phyloP scores from a whole-genome alignment of 305 asterid species.

The Nicotiana rustica region DNA sequence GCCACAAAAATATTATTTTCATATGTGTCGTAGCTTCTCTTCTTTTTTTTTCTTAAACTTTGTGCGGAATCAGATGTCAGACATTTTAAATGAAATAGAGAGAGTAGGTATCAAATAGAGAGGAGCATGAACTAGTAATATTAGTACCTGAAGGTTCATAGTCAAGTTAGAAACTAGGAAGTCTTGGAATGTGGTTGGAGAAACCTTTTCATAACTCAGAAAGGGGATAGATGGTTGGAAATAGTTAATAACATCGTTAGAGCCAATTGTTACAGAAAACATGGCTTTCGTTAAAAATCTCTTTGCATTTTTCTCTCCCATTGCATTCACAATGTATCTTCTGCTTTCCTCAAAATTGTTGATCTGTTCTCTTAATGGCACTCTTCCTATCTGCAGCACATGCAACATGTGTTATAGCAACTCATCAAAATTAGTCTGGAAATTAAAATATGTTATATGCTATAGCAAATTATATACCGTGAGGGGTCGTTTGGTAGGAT shows the following conservation, averaged over 20 bases:
- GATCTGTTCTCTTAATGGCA: slow-evolving; percentile 55
- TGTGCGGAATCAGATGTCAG: no score
- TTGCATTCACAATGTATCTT: slow-evolving; percentile 47
- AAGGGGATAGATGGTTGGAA: slow-evolving; percentile 53
- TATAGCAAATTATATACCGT: no score
- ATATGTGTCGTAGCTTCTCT: no score
- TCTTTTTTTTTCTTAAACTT: no score
- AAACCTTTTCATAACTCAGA: slow-evolving; percentile 35
- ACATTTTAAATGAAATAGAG: not conserved
- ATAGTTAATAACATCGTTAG: slow-evolving; percentile 61
- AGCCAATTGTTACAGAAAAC: slow-evolving; percentile 60
- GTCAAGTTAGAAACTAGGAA: slow-evolving; percentile 42
- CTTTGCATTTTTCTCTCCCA: slow-evolving; percentile 54
- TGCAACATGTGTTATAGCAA: not conserved
- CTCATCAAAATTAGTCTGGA: not conserved
- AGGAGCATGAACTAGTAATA: not conserved
- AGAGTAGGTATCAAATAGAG: not conserved
- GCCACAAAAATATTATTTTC: no score
- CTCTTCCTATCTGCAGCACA: slow-evolving; percentile 53
- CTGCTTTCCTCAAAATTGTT: slow-evolving; percentile 55
- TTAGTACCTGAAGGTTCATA: slow-evolving; percentile 30
- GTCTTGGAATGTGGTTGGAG: slow-evolving; percentile 53
- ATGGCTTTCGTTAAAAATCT: slow-evolving; percentile 48
- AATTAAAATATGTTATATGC: no score
- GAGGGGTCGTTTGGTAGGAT: no score